phyloP scores from a whole-genome alignment of 1,284 basidiomycete species.

The Trichosporon sp. region DNA sequence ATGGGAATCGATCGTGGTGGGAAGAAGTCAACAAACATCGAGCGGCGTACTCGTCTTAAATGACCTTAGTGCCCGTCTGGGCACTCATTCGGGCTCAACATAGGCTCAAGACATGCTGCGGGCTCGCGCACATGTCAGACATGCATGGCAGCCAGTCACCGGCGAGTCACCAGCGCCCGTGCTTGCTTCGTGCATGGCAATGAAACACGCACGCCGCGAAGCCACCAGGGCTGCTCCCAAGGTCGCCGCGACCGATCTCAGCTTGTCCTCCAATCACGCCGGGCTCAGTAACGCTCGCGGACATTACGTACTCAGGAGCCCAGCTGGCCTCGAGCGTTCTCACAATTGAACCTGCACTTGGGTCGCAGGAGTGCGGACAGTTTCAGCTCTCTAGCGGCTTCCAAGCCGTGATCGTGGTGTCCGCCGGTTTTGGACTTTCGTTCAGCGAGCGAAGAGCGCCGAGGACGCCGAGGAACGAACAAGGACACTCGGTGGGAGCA shows the following conservation, averaged over 20 bases:
- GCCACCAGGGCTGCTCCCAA: not conserved
- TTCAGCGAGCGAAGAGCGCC: not conserved
- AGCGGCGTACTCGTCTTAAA: not conserved
- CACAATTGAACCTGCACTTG: not conserved
- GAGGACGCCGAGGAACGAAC: not conserved
- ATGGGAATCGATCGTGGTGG: not conserved
- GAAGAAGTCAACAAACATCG: too few species aligned
- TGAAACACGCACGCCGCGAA: conserved; percentile 1
- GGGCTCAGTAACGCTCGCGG: not conserved
- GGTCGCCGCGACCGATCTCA: not conserved
- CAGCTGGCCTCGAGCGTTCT: not conserved
- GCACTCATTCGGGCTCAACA: too few species aligned
- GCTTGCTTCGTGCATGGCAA: not conserved
- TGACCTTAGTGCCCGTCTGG: not conserved
- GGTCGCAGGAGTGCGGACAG: not conserved
- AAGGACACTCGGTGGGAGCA: not conserved
- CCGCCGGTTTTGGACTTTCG: not conserved
- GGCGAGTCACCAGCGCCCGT: not conserved
- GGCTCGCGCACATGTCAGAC: too few species aligned
- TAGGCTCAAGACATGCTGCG: too few species aligned
- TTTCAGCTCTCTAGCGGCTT: not conserved
- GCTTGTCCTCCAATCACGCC: not conserved
- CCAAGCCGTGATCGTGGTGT: not conserved
- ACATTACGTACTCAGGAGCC: conserved; percentile 17
- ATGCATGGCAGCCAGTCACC: too few species aligned